Base-by-base conservation (phyloP, 345 rosid genomes). In the Hypericum androsaemum region DNA sequence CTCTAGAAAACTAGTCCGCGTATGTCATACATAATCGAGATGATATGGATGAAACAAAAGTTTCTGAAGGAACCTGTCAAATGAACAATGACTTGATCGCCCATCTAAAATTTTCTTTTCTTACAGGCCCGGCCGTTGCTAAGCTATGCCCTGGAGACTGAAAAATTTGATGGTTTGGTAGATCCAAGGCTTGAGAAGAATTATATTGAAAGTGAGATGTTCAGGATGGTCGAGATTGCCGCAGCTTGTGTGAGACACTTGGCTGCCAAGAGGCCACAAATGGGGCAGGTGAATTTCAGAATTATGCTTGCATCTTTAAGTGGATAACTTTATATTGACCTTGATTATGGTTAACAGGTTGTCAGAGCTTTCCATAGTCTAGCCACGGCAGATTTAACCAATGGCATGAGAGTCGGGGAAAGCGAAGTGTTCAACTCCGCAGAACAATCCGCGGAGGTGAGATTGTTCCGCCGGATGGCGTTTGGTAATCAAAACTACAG, bases 341-440 rank as follows among this genome's bases (percentile, higher is more conserved):
- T 10, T 50, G 41, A 40, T 48, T 54, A 17, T 67, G 59, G 43
- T 39, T 64, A 57, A 54, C 92, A 90, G 98, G 71, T 92, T 59
- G 94, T 80, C 45, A 77, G 96, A 75, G 89, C 95, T 47, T 83
- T 88, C 5, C 86, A 81, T 63, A 73, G 69, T 72, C 63, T 83
- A 69, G 80, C 80, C 35, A 59, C 74, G 14, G 63, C 77, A 4
- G 98, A 92, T 73, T 77, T 92, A 56, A 76, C 65, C 6, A 92
- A 87, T 37, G 98, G 98, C 57, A 84, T 92, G 96, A 85, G 62
- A 73, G 72, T 87, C 11, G 98, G 96, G 37, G 86, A 87, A 69
- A 92, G 96, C 57, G 88, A 78, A 77, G 60, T 78, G 38, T 77
- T 71, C 50, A 80, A 84, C 76, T 73, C 88, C 5, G 88, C 94